phyloP scores from a whole-genome alignment of 2,329 filamentous ascomycete species.

The Clonostachys rhizophaga region DNA sequence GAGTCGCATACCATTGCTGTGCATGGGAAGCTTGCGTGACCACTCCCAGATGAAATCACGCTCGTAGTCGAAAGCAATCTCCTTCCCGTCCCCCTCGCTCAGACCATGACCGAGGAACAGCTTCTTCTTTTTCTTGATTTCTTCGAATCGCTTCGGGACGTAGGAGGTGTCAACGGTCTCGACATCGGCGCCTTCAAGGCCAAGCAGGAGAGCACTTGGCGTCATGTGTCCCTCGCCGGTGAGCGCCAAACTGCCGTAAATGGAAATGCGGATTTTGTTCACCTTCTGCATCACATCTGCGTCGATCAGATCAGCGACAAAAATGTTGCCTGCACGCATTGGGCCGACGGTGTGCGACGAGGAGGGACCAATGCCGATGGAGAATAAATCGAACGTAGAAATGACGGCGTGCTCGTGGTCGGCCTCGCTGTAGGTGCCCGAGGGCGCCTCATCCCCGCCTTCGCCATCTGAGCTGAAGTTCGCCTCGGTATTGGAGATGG shows the following conservation, averaged over 20 bases:
- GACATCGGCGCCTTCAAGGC: conserved; percentile 43
- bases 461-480: no score
- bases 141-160: conserved; percentile 36
- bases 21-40: conserved; percentile 43
- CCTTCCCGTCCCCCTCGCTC: conserved; percentile 28
- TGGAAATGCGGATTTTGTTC: conserved; percentile 38
- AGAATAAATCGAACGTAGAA: conserved; percentile 46
- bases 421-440: conserved; percentile 40
- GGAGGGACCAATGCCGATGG: conserved; percentile 45
- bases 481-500: no score
- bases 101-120: conserved; percentile 36
- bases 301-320: conserved; percentile 39
- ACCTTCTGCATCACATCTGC: conserved; percentile 37
- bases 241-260: conserved; percentile 44
- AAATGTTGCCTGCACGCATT: conserved; percentile 47
- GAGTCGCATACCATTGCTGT: conserved; percentile 48
- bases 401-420: conserved; percentile 47
- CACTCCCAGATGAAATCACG: conserved; percentile 45
- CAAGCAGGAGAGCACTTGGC: conserved; percentile 40
- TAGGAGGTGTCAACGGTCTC: conserved; percentile 43
- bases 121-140: conserved; percentile 40
- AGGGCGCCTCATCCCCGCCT: conserved; percentile 17
- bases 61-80: conserved; percentile 43
- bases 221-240: conserved; percentile 49
- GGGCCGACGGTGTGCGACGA: conserved; percentile 47